phyloP scores from a whole-genome alignment of 805 yeast genomes.

The Candida fluviatilis region DNA sequence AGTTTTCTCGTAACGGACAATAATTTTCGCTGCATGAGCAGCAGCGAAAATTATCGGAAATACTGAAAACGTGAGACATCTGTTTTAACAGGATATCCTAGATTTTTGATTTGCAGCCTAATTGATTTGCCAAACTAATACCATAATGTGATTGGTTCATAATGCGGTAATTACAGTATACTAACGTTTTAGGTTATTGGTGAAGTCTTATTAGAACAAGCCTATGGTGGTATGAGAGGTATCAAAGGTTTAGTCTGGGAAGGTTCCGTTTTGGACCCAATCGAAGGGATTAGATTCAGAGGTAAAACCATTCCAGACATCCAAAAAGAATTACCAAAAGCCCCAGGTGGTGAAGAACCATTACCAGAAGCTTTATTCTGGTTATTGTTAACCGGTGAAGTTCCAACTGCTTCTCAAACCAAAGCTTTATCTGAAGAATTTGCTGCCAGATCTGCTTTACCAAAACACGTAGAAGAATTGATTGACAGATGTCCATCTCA shows the following conservation, averaged over 20 bases:
- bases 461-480: constrained; percentile 56
- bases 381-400: constrained; percentile 71
- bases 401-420: constrained; percentile 60
- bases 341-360: constrained; percentile 55
- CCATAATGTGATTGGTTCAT: too few relatives aligned
- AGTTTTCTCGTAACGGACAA: neutral
- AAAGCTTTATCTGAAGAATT: constrained; percentile 54
- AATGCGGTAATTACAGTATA: too few relatives aligned
- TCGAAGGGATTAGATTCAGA: constrained; percentile 74
- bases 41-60: neutral
- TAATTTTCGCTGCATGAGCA: neutral
- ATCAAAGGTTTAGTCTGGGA: constrained; percentile 75
- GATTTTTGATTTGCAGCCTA: too few relatives aligned
- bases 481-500: constrained; percentile 61
- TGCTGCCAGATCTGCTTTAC: constrained; percentile 62
- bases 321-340: constrained; percentile 61
- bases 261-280: constrained; percentile 71
- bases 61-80: neutral
- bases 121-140: too few relatives aligned
- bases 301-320: constrained; percentile 72
- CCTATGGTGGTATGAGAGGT: constrained; percentile 79
- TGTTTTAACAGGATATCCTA: neutral
- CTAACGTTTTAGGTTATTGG: constrained; percentile 34
- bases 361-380: constrained; percentile 76
- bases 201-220: constrained; percentile 42